phyloP scores from a whole-genome alignment of 73 alveolate species.

The Uronychia setigera region DNA sequence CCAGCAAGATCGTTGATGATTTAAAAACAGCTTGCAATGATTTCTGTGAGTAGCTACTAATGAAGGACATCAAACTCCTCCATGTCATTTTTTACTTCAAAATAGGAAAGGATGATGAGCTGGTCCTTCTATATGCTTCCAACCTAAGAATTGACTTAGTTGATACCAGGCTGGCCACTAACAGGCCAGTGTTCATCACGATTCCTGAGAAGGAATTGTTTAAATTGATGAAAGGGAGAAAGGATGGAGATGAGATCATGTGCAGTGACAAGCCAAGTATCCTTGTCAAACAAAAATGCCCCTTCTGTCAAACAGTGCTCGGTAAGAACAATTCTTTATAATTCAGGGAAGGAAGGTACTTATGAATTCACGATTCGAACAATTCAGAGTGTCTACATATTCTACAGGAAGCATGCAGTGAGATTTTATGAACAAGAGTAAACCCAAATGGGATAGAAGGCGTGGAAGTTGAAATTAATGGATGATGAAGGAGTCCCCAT shows the following conservation, averaged over 20 bases:
- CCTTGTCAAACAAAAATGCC: background rate
- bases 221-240: background rate
- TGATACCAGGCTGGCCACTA: background rate
- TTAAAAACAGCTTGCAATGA: background rate
- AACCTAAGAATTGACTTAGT: background rate
- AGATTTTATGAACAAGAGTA: background rate
- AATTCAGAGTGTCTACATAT: background rate
- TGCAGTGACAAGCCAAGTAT: background rate
- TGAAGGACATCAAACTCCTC: background rate
- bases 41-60: background rate
- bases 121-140: conserved; percentile 8
- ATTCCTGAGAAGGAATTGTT: background rate
- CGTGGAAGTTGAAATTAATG: background rate
- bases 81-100: conserved; percentile 13
- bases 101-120: conserved; percentile 1
- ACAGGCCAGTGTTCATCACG: background rate
- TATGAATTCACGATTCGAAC: background rate
- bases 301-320: background rate
- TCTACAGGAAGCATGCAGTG: background rate
- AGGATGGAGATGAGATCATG: background rate
- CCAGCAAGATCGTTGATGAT: background rate
- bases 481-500: background rate
- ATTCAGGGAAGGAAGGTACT: background rate
- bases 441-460: background rate
- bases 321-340: background rate